Evolutionary conservation across 495 filamentous ascomycete species (phyloP).

Genomic region (Xeromyces bisporus): DNA sequence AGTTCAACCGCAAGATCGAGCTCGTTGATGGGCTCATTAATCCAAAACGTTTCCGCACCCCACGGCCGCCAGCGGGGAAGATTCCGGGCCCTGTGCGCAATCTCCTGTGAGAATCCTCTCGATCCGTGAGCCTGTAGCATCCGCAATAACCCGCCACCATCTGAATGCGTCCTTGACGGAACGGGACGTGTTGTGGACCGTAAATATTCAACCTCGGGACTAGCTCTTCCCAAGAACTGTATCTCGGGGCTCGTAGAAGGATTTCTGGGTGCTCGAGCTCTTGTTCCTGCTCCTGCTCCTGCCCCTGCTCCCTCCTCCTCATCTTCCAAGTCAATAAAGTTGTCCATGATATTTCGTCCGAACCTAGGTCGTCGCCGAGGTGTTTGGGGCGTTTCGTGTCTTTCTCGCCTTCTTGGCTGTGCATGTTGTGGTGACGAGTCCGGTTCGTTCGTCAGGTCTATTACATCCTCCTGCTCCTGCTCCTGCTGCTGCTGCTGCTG

Average conservation of each 20-base stretch:
- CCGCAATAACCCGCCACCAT: no score
- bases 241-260: conserved; percentile 5
- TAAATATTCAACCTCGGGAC: conserved; percentile 25
- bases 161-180: no score
- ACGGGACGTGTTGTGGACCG: conserved; percentile 10
- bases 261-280: neutral
- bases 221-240: conserved; percentile 5
- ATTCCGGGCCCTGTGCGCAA: conserved; percentile 4
- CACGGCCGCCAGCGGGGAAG: conserved; percentile 2
- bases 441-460: conserved; percentile 38
- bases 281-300: no score
- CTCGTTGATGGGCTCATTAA: conserved; percentile 4
- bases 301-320: conserved; percentile 5
- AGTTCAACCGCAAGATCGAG: conserved; percentile 11
- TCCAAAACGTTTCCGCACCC: conserved; percentile 8
- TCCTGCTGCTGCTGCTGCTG: no score
- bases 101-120: conserved; percentile 6
- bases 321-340: conserved; percentile 19
- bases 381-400: conserved; percentile 1
- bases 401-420: conserved; percentile 3
- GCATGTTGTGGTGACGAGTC: conserved; percentile 25
- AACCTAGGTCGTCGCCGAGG: conserved; percentile 15
- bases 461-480: conserved; percentile 21
- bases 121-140: neutral
- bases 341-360: conserved; percentile 17